phyloP scores from a whole-genome alignment of 495 filamentous ascomycete genomes.

The Ramalina peruviana region DNA sequence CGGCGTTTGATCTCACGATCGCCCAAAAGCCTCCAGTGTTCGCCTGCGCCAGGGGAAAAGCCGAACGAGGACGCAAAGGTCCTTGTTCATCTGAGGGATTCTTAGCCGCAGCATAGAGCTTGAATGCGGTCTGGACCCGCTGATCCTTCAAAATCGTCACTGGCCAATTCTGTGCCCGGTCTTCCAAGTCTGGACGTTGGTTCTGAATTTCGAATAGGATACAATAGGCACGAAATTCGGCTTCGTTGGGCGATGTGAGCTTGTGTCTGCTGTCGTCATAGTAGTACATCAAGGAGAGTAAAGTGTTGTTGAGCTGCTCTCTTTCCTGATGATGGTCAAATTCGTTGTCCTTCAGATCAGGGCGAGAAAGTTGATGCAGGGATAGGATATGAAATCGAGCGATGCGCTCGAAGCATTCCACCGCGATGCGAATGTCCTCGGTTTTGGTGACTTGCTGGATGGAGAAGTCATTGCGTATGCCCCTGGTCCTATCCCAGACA shows the following conservation, averaged over 20 bases:
- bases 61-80: conserved; percentile 43
- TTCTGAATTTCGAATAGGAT: conserved; percentile 72
- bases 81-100: conserved; percentile 51
- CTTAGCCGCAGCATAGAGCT: conserved; percentile 51
- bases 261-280: conserved; percentile 60
- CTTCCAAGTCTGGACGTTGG: conserved; percentile 52
- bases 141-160: conserved; percentile 36
- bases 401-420: conserved; percentile 79
- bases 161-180: conserved; percentile 62
- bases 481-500: conserved; percentile 86
- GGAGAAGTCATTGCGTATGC: conserved; percentile 86
- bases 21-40: conserved; percentile 62
- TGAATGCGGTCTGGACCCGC: conserved; percentile 50
- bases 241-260: conserved; percentile 52
- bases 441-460: conserved; percentile 66
- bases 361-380: conserved; percentile 64
- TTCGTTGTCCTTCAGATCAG: conserved; percentile 42
- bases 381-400: conserved; percentile 83
- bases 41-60: conserved; percentile 43
- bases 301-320: conserved; percentile 79
- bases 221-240: conserved; percentile 82
- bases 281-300: conserved; percentile 76
- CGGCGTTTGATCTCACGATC: conserved; percentile 49
- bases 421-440: conserved; percentile 47
- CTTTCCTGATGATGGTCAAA: conserved; percentile 83